Evolutionary conservation across 1,139 yeast genomes (phyloP), one percentile per base, ranked within the genome.

Genomic region (Debaryomycetaceae sp.): DNA sequence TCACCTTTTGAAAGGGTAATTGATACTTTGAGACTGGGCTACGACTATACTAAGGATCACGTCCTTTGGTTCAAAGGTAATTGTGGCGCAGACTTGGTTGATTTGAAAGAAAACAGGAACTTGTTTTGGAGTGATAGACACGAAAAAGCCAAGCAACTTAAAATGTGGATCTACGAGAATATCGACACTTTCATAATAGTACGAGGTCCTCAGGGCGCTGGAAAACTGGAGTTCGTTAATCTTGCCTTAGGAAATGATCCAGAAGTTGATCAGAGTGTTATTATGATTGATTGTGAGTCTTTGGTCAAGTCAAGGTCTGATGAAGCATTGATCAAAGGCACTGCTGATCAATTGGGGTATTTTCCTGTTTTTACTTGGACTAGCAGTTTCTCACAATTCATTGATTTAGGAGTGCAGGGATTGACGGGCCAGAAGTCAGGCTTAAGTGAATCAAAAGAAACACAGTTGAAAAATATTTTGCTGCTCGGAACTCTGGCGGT

Each of bases 351-450:
- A 56, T 58, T 89, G 30, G 98, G 98, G 0, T 92, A 92, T 60
- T 87, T 79, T 67, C 98, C 98, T 0, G 83, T 88, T 3, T 92
- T 92, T 59, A 87, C 96, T 8, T 92, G 98, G 96, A 68, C 91
- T 47, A 88, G 87, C 56, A 78, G 87, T 5, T 67, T 91, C 17
- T 80, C 96, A 0, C 80, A 81, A 45, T 83, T 89, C 45, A 67
- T 88, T 39, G 98, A 92, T 61, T 73, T 94, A 51, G 89, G 83
- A 40, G 86, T 87, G 13, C 96, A 88, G 58, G 92, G 97, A 40
- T 59, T 92, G 34, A 89, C 96, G 1, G 98, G 98, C 0, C 97
- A 89, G 59, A 88, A 88, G 55, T 84, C 96, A 1, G 98, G 98
- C 0, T 70, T 92, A 40, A 79, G 95, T 24, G 98, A 92, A 58